Percentiles rank a stretch among this genome's conserved stretches.
Conservation (phyloP, 768 basidiomycete species). For the Rhodotorula graminis region DNA sequence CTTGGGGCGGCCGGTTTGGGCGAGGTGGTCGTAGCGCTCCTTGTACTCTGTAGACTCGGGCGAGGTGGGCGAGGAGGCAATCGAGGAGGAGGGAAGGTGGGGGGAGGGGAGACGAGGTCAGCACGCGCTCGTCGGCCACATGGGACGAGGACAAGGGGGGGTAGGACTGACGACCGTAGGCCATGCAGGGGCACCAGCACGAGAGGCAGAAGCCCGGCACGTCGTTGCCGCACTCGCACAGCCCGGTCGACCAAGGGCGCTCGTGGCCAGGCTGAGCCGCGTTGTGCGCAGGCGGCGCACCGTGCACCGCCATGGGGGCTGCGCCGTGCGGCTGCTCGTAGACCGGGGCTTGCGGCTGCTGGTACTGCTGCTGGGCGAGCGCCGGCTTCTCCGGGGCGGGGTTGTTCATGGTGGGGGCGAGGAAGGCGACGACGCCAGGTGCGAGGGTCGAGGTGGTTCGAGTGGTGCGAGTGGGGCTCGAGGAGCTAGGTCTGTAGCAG, state of each 20-base stretch:
- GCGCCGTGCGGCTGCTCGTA: not conserved
- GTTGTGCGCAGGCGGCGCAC: not conserved
- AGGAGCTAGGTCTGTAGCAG: too few species aligned
- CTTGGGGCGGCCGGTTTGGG: not conserved
- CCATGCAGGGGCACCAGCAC: conserved; percentile 10
- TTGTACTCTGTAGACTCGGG: not conserved
- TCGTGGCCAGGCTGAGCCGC: not conserved
- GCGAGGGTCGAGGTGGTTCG: too few species aligned
- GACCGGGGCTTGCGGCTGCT: not conserved
- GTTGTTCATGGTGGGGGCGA: too few species aligned
- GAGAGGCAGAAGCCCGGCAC: conserved; percentile 6
- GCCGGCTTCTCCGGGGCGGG: too few species aligned
- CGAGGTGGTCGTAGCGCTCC: conserved; percentile 5
- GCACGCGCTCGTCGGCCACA: not conserved
- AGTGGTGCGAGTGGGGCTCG: too few species aligned
- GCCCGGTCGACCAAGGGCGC: conserved; percentile 3
- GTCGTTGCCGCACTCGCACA: conserved; percentile 1
- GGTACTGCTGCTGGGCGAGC: too few species aligned
- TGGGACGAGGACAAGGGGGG: not conserved
- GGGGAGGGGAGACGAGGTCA: too few species aligned
- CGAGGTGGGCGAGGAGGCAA: not conserved
- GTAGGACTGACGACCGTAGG: not conserved
- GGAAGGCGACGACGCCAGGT: too few species aligned
- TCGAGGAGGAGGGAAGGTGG: too few species aligned
- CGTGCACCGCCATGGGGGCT: not conserved